phyloP scores from a whole-genome alignment of 371 early-diverging fungal species.

The Fennellomyces sp. region DNA sequence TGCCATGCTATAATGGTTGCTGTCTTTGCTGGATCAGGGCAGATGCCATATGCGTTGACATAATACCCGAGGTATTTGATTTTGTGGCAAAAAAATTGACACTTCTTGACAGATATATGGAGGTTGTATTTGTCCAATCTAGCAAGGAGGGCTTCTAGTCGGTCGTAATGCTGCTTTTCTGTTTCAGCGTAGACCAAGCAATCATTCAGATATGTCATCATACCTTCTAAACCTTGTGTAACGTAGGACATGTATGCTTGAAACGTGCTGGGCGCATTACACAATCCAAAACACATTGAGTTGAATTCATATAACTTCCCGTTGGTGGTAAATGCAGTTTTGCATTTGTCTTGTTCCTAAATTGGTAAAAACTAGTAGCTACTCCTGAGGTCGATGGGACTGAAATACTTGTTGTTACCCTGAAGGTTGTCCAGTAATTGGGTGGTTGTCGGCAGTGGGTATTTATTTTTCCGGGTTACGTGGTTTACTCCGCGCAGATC shows the following conservation, averaged over 20 bases:
- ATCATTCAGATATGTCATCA: background rate
- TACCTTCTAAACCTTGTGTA: constrained; percentile 7
- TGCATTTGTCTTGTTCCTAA: constrained; percentile 4
- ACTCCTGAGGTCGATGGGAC: constrained; percentile 44
- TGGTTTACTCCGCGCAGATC: constrained; percentile 34
- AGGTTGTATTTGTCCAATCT: background rate
- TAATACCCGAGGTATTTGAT: background rate
- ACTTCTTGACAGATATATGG: background rate
- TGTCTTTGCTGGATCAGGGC: background rate
- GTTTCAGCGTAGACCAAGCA: too few species aligned
- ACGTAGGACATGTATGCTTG: constrained; percentile 34
- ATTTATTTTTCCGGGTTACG: constrained; percentile 30
- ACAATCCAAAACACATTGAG: constrained; percentile 48
- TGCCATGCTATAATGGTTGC: background rate
- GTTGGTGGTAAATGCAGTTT: constrained; percentile 34
- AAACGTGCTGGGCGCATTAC: constrained; percentile 46
- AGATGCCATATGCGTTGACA: background rate
- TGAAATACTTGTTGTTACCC: constrained; percentile 18
- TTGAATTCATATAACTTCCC: constrained; percentile 39
- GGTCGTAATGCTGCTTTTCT: too few species aligned
- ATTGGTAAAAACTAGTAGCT: constrained; percentile 43
- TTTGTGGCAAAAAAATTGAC: background rate
- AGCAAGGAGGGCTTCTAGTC: too few species aligned
- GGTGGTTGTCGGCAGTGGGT: constrained; percentile 45
- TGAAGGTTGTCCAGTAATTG: constrained; percentile 31